phyloP scores from a whole-genome alignment of 2,329 filamentous ascomycete genomes.

The Blastomyces emzantsi region DNA sequence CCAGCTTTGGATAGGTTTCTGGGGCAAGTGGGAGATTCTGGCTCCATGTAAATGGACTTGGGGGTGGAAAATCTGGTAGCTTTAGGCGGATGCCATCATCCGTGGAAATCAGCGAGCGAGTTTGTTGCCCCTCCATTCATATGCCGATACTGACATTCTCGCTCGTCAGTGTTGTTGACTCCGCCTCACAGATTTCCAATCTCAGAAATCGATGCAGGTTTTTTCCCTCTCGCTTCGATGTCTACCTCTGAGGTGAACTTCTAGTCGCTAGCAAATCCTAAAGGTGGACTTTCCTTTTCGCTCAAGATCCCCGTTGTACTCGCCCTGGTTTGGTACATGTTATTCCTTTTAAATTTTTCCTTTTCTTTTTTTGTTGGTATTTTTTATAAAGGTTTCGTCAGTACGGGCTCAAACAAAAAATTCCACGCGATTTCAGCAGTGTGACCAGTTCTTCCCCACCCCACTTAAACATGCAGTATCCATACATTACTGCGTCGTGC shows the following conservation, averaged over 20 bases:
- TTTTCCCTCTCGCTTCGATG: not conserved
- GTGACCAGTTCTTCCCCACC: not conserved
- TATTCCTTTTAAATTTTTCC: too few species aligned
- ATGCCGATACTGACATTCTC: not conserved
- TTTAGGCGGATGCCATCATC: not conserved
- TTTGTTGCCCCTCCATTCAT: not conserved
- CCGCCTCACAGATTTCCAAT: not conserved
- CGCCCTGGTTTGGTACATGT: not conserved
- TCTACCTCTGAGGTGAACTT: not conserved
- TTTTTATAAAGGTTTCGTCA: not conserved
- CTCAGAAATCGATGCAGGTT: not conserved
- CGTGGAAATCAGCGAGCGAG: not conserved
- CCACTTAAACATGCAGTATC: not conserved
- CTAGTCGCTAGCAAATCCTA: not conserved
- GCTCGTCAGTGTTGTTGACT: not conserved
- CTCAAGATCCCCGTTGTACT: not conserved
- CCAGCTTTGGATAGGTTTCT: not conserved
- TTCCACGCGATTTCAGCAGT: conserved; percentile 1
- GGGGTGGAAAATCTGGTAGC: not conserved
- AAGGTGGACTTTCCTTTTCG: not conserved
- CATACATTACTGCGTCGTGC: not conserved
- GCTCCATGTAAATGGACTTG: not conserved
- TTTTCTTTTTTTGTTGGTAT: too few species aligned
- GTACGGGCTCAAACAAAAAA: not conserved
- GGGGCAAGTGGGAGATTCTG: not conserved